These are phyloP conservation scores for Trichoderma koningii DNA, from an alignment of 2,329 filamentous ascomycete genomes.

Conservation along the genomic window DNA sequence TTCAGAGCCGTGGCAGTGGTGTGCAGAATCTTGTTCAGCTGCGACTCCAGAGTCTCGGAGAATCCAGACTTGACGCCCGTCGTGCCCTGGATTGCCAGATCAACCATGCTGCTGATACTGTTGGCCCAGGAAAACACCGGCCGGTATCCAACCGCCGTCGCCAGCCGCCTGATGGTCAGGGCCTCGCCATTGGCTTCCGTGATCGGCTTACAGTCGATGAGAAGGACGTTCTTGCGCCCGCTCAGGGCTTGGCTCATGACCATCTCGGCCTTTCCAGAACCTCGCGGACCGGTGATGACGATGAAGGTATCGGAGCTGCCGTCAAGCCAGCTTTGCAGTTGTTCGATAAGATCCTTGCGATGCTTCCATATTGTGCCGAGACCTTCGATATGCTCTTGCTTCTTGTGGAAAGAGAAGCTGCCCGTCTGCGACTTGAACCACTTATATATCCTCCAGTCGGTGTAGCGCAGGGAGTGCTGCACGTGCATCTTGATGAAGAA, in stretches of 20 bases:
- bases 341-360: conserved; percentile 76
- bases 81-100: conserved; percentile 89
- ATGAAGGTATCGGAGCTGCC: conserved; percentile 92
- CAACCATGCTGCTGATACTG: conserved; percentile 86
- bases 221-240: conserved; percentile 72
- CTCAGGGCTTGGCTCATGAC: conserved; percentile 82
- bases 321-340: conserved; percentile 81
- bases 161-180: conserved; percentile 79
- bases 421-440: conserved; percentile 72
- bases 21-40: conserved; percentile 85
- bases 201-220: conserved; percentile 91
- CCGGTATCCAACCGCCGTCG: conserved; percentile 81
- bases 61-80: conserved; percentile 94
- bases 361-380: conserved; percentile 86
- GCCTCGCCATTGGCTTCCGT: conserved; percentile 88
- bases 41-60: conserved; percentile 86
- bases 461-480: conserved; percentile 72
- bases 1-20: conserved; percentile 80
- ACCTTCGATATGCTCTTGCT: conserved; percentile 64
- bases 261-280: conserved; percentile 87
- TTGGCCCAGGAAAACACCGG: conserved; percentile 98
- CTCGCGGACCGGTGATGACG: conserved; percentile 87
- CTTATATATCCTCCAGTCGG: conserved; percentile 71
- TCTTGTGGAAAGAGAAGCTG: conserved; percentile 62
- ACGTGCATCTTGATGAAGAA: conserved; percentile 91